Base-by-base conservation (phyloP, 2,329 filamentous ascomycete species). In the Alternaria gansuensis region DNA sequence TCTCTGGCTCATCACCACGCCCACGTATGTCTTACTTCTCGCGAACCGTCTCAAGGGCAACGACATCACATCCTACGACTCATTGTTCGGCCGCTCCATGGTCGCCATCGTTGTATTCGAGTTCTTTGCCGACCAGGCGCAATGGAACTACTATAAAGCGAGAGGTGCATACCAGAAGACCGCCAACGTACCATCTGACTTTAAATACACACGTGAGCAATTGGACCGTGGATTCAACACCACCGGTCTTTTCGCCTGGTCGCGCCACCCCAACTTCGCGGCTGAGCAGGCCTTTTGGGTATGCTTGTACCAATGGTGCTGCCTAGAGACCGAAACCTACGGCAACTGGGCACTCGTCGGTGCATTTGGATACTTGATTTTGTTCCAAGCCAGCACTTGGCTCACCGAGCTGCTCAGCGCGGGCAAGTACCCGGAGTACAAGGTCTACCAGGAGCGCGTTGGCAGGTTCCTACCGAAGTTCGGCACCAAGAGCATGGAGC, bases 261-360 rank as follows among this genome's bases (percentile, higher is more conserved):
- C 90, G 68, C 86, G 95, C 44, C 96, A 99, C 77, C 95, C 95
- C 46, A 99, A 99, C 78, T 99, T 98, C 73, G 87, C 91, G 5
- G 92, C 91, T 5, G 95, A 99, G 79, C 95, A 98, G 79, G 83
- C 88, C 29, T 88, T 98, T 69, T 99, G 95, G 95, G 83, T 96
- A 53, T 81, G 88, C 8, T 79, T 98, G 51, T 98, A 98, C 77
- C 86, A 92, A 71, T 99, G 94, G 95, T 87, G 86, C 66, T 94
- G 90, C 77, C 90, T 87, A 74, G 85, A 88, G 54, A 91, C 89
- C 31, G 85, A 88, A 54, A 87, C 83, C 2, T 82, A 89, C 40
- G 88, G 89, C 75, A 94, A 90, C 78, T 99, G 93, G 92, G 88
- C 90, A 1, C 87, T 86, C 49, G 75, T 86, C 9, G 95, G 94